Evolutionary conservation across 2,329 filamentous ascomycete genomes (phyloP).

Genomic region (Fusarium ambrosium): DNA sequence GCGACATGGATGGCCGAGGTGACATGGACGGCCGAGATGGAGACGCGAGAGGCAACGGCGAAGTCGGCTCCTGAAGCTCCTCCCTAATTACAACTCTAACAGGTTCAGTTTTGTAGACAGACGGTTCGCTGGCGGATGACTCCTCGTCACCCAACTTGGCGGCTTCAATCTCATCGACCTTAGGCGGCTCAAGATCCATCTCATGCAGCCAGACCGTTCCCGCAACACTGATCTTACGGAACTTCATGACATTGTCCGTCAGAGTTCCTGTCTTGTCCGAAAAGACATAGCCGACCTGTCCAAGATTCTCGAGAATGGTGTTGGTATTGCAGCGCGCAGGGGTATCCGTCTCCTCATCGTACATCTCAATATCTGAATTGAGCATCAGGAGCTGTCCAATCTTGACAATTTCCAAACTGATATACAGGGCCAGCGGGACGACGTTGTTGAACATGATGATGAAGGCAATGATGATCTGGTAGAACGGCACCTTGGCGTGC

Average conservation of each 20-base stretch:
- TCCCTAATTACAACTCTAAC: constrained; percentile 50
- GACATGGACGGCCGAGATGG: constrained; percentile 50
- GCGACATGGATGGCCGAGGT: constrained; percentile 39
- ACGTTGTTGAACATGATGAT: constrained; percentile 98
- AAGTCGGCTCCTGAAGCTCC: constrained; percentile 36
- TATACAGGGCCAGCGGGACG: constrained; percentile 91
- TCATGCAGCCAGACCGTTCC: constrained; percentile 92
- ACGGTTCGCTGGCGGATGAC: constrained; percentile 43
- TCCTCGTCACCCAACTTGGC: constrained; percentile 38
- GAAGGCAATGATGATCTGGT: constrained; percentile 88
- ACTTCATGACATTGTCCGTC: constrained; percentile 96
- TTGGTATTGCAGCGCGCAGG: constrained; percentile 92
- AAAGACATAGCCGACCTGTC: constrained; percentile 91
- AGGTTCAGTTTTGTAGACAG: constrained; percentile 48
- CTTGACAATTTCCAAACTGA: constrained; percentile 90
- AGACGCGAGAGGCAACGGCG: constrained; percentile 39
- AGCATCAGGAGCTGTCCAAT: constrained; percentile 82
- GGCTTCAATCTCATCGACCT: constrained; percentile 43
- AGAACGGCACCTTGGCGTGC: constrained; percentile 78
- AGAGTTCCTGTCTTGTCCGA: constrained; percentile 96
- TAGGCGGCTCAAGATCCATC: constrained; percentile 69
- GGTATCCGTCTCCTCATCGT: constrained; percentile 85
- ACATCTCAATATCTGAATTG: constrained; percentile 89
- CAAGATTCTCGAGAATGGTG: constrained; percentile 93
- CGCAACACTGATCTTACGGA: constrained; percentile 90